Evolutionary conservation across 1,139 yeast genomes (phyloP).

Genomic region (Taphrina pruni): DNA sequence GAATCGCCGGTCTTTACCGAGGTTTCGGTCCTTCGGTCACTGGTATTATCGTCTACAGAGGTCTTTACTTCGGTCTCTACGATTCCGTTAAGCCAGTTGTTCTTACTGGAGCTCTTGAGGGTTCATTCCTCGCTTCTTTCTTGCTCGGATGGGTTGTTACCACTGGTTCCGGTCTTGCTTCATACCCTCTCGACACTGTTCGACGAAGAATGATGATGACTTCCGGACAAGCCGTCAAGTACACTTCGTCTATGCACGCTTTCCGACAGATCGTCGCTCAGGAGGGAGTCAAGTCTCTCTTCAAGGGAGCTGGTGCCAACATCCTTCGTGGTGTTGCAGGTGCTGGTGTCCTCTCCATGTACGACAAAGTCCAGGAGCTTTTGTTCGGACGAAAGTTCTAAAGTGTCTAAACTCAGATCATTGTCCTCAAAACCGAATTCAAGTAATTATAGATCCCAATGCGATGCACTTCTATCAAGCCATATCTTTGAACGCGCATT

Average conservation of each 20-base stretch:
- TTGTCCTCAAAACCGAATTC: neutral
- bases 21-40: slow-evolving; percentile 83
- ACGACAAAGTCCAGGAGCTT: slow-evolving; percentile 77
- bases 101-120: slow-evolving; percentile 73
- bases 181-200: slow-evolving; percentile 81
- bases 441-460: slow-evolving; percentile 17
- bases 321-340: slow-evolving; percentile 88
- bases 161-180: slow-evolving; percentile 78
- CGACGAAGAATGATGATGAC: slow-evolving; percentile 92
- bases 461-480: slow-evolving; percentile 6
- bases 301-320: slow-evolving; percentile 89
- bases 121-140: slow-evolving; percentile 75
- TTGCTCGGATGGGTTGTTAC: slow-evolving; percentile 79
- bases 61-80: slow-evolving; percentile 80
- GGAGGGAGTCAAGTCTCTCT: slow-evolving; percentile 73
- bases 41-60: slow-evolving; percentile 82
- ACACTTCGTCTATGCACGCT: slow-evolving; percentile 76
- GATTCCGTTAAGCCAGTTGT: slow-evolving; percentile 79
- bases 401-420: slow-evolving; percentile 2
- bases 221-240: slow-evolving; percentile 78
- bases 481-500: neutral
- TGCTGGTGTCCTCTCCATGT: slow-evolving; percentile 82
- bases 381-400: slow-evolving; percentile 63
- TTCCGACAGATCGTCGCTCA: slow-evolving; percentile 71
- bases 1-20: slow-evolving; percentile 81